phyloP scores from a whole-genome alignment of 2,329 filamentous ascomycete genomes.

The Ophiostoma perfectum region DNA sequence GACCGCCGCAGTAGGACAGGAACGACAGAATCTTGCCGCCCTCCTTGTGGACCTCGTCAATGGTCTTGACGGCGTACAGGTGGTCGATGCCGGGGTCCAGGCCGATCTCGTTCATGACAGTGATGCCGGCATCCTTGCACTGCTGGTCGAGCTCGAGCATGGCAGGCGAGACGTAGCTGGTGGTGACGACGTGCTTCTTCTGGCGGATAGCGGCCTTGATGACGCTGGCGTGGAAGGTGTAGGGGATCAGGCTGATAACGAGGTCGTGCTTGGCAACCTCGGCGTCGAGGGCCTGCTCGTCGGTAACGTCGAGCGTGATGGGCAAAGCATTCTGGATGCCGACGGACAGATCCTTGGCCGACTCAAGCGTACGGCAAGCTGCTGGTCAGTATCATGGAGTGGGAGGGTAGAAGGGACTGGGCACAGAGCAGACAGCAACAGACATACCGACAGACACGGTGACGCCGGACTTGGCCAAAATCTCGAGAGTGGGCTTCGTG shows the following conservation, averaged over 20 bases:
- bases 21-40: conserved; percentile 83
- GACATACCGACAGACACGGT: conserved; percentile 58
- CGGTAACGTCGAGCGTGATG: conserved; percentile 77
- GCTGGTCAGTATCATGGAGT: not conserved
- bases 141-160: conserved; percentile 83
- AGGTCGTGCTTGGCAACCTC: conserved; percentile 75
- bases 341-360: conserved; percentile 66
- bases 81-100: conserved; percentile 69
- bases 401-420: not conserved
- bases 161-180: conserved; percentile 84
- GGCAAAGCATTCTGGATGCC: conserved; percentile 68
- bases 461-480: conserved; percentile 56
- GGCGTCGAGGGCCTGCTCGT: conserved; percentile 70
- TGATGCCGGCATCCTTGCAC: conserved; percentile 86
- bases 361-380: conserved; percentile 78
- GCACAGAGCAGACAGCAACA: not conserved
- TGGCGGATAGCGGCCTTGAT: conserved; percentile 89
- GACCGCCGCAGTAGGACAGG: conserved; percentile 77
- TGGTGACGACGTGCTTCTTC: conserved; percentile 96
- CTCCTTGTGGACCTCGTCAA: conserved; percentile 76
- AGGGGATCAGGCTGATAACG: conserved; percentile 79
- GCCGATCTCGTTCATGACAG: conserved; percentile 96
- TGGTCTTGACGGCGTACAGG: conserved; percentile 78
- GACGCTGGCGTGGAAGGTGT: conserved; percentile 80
- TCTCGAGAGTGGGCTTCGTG: conserved; percentile 58